A percentile compares a stretch with the other conserved stretches of the same genome.
These are phyloP conservation scores for Colletotrichum lentis DNA, from an alignment of 2,329 filamentous ascomycete genomes.

Conservation along the genomic window DNA sequence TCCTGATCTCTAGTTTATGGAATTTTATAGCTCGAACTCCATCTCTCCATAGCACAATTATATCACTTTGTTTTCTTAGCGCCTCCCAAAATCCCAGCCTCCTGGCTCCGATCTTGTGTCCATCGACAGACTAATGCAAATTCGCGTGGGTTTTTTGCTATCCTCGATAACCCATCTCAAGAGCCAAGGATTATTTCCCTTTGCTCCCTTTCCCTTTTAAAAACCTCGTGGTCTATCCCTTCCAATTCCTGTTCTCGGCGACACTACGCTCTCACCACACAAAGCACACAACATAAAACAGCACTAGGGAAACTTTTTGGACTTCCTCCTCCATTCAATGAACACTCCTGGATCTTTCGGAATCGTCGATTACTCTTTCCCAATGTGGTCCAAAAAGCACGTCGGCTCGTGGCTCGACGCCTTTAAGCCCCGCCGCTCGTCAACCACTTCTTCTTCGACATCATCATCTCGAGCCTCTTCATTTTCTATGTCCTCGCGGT, in stretches of 20 bases:
- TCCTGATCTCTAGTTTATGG: slow-evolving; percentile 2
- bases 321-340: neutral
- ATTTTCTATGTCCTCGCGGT: slow-evolving; percentile 3
- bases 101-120: neutral
- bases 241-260: slow-evolving; percentile 7
- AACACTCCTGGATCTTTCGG: slow-evolving; percentile 12
- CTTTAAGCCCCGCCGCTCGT: slow-evolving; percentile 29
- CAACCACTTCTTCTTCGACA: slow-evolving; percentile 7
- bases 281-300: slow-evolving; percentile 3
- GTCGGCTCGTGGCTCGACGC: slow-evolving; percentile 31
- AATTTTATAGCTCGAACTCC: neutral
- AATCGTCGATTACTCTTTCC: slow-evolving; percentile 18
- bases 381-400: slow-evolving; percentile 35
- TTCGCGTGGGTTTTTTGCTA: slow-evolving; percentile 15
- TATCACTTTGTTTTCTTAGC: slow-evolving; percentile 12
- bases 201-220: slow-evolving; percentile 26
- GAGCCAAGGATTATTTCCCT: neutral
- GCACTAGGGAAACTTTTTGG: neutral
- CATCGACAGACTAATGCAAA: slow-evolving; percentile 1
- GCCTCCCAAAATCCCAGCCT: neutral
- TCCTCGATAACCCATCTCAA: neutral
- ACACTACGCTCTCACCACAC: slow-evolving; percentile 2
- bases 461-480: slow-evolving; percentile 13
- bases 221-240: slow-evolving; percentile 15
- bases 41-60: neutral